Conservation (phyloP, 257 asterid genomes). For the Petrea volubilis region DNA sequence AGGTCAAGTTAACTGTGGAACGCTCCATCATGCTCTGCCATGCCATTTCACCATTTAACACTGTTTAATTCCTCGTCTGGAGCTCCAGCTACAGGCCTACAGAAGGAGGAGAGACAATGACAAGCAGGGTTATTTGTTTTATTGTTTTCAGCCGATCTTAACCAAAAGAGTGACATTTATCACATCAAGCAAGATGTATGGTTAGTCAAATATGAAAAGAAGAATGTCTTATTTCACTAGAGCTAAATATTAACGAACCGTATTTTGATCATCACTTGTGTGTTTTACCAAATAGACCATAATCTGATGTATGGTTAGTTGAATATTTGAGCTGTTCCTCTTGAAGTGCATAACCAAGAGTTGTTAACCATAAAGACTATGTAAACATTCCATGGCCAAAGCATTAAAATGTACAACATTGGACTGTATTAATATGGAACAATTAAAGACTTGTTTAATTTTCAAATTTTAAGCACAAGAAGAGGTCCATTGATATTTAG, state of each 20-base stretch:
- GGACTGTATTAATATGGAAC: neutral
- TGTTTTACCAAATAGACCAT: neutral
- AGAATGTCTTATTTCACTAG: neutral
- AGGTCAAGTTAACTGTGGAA: conserved; percentile 47
- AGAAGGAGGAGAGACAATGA: neutral
- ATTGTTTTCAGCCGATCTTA: neutral
- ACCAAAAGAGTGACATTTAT: neutral
- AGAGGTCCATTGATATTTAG: neutral
- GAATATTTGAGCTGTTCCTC: neutral
- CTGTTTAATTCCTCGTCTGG: conserved; percentile 35
- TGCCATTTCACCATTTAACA: conserved; percentile 49
- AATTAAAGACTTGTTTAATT: neutral
- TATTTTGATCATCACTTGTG: neutral
- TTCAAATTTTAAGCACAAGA: neutral
- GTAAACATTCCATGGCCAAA: neutral
- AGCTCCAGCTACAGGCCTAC: conserved; percentile 32
- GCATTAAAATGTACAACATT: neutral
- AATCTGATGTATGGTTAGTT: neutral
- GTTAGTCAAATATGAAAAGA: neutral
- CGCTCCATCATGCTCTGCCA: conserved; percentile 69
- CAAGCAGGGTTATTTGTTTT: neutral
- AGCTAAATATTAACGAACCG: neutral
- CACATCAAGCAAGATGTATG: neutral
- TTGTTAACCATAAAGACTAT: neutral
- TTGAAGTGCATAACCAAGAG: neutral